Conservation (phyloP, 306 rosid genomes). For the Ochetophila trinervis region DNA sequence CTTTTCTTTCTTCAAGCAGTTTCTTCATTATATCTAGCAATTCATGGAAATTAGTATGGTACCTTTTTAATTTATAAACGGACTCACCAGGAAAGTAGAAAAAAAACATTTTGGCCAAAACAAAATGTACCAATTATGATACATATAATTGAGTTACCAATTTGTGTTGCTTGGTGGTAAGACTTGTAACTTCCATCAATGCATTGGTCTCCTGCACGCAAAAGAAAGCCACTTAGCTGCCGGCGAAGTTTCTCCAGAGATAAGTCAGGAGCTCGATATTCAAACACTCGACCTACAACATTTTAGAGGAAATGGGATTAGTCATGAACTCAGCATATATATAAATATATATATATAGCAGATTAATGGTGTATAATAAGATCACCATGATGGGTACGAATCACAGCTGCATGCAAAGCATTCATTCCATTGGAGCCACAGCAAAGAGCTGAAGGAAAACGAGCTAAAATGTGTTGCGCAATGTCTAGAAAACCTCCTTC, state of each 20-base stretch:
- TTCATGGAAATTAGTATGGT: not conserved
- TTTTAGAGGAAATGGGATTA: not conserved
- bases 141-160: too few species aligned
- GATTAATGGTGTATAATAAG: not conserved
- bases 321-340: not conserved
- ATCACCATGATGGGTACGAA: not conserved
- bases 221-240: too few species aligned
- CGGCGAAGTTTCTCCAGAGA: too few species aligned
- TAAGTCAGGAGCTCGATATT: too few species aligned
- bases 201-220: too few species aligned
- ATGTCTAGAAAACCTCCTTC: slow-evolving; percentile 10
- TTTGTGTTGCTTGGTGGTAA: too few species aligned
- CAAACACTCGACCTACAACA: too few species aligned
- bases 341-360: not conserved
- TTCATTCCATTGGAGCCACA: slow-evolving; percentile 16
- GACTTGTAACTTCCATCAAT: too few species aligned
- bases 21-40: not conserved
- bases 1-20: not conserved
- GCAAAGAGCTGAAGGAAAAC: not conserved
- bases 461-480: not conserved
- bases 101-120: too few species aligned
- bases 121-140: too few species aligned
- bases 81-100: too few species aligned
- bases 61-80: too few species aligned
- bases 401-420: slow-evolving; percentile 22